Base-by-base conservation (phyloP, 2,329 filamentous ascomycete species). In the Stagonosporopsis rhizophila region DNA sequence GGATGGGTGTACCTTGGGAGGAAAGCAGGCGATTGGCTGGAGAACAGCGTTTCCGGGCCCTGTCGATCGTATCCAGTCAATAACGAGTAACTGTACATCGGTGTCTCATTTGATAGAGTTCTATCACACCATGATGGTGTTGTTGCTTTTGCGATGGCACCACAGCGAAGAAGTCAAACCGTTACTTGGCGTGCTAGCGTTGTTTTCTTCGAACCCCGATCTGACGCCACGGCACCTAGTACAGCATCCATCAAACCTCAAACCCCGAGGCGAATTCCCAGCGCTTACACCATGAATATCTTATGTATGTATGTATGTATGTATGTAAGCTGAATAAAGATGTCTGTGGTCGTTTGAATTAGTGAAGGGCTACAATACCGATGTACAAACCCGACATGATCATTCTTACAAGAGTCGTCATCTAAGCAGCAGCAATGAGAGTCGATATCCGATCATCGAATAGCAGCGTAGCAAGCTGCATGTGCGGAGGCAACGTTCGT, bases 221-320 rank as follows among this genome's bases (percentile, higher is more conserved):
- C 7, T 34, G 28, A 20, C 52, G 45, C 45, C 52, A 49, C 52
- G 40, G n/a, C 30, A 34, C 40, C 44, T 2, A 9, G 38, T 19
- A 15, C 27, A 35, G 40, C 34, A 37, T 32, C 17, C 12, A 9
- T 27, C 14, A 15, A 41, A 15, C 20, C 30, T 55, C 27, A 23
- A 25, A 40, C n/a, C 3, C 27, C 35, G 27, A 50, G 34, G 1
- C 14, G 34, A 27, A n/a, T 2, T 1, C 19, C n/a, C 30, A 45
- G 45, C 20, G 35, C 52, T 50, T 39, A 48, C 20, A 27, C 2
- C 9, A 2, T 15, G n/a, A 8, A 23, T 19, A 20, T 9, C 4
- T 14, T 28, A 8, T 25, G 23, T 25, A 25, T 8, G 23, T 14
- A 44, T 22, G 15, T 14, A 44, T 22, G 15, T 11, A 27, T 3